Conservation (phyloP, 257 asterid species). For the Primulina eburnea region DNA sequence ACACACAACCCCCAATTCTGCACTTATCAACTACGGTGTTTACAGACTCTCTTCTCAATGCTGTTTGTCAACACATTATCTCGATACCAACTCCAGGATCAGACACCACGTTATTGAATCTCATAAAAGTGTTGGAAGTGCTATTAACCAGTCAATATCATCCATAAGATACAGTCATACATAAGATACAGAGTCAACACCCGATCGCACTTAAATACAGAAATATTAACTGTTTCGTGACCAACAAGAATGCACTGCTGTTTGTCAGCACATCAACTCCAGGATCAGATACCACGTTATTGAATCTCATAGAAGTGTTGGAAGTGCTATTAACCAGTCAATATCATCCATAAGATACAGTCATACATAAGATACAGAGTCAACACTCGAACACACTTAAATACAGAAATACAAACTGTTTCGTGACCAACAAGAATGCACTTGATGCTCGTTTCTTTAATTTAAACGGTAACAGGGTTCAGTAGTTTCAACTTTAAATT, state of each 20-base stretch:
- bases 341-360: conserved; percentile 3
- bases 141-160: neutral
- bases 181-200: conserved; percentile 1
- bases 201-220: neutral
- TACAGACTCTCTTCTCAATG: neutral
- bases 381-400: neutral
- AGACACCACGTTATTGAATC: neutral
- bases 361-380: neutral
- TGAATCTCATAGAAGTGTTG: neutral
- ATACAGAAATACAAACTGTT: neutral
- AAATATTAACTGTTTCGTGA: conserved; percentile 6
- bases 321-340: neutral
- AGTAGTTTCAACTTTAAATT: conserved; percentile 3
- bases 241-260: conserved; percentile 2
- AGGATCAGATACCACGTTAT: neutral
- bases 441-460: conserved; percentile 12
- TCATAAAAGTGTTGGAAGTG: neutral
- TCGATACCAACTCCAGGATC: neutral
- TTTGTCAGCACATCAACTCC: neutral
- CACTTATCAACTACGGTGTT: neutral
- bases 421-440: conserved; percentile 14
- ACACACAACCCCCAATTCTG: neutral
- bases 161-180: neutral
- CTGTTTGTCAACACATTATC: neutral
- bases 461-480: neutral